phyloP scores from a whole-genome alignment of 2,329 filamentous ascomycete species.

The Verticillium albo-atrum region DNA sequence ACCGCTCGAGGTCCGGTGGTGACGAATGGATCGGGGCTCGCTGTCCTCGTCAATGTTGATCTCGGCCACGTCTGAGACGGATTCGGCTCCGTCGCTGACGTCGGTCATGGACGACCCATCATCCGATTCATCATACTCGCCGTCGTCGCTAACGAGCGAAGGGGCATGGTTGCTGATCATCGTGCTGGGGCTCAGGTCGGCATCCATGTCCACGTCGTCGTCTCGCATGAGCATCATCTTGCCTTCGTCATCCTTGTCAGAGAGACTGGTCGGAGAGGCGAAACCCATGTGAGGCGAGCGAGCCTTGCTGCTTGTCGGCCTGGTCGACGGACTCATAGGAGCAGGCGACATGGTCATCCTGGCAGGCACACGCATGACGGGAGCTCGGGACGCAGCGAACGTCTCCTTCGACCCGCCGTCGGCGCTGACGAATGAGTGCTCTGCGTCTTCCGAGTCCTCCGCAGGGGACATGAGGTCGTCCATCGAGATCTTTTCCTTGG shows the following conservation, averaged over 20 bases:
- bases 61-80: conserved; percentile 56
- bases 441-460: conserved; percentile 50
- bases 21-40: conserved; percentile 39
- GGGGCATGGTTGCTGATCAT: conserved; percentile 71
- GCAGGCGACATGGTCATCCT: conserved; percentile 51
- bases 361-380: conserved; percentile 55
- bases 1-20: conserved; percentile 30
- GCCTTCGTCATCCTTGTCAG: conserved; percentile 15
- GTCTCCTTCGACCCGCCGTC: conserved; percentile 4
- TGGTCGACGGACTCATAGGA: conserved; percentile 31
- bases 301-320: conserved; percentile 56
- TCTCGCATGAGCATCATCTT: conserved; percentile 30
- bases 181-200: conserved; percentile 65
- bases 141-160: conserved; percentile 75
- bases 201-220: conserved; percentile 52
- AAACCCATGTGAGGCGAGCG: conserved; percentile 33
- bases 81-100: conserved; percentile 51
- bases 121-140: conserved; percentile 71
- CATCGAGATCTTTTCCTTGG: conserved; percentile 48
- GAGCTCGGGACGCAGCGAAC: conserved; percentile 22
- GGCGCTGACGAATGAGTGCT: conserved; percentile 23
- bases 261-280: conserved; percentile 25
- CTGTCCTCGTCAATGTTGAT: conserved; percentile 57
- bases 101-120: conserved; percentile 58
- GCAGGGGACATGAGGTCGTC: conserved; percentile 46